Evolutionary conservation across 2,329 filamentous ascomycete genomes (phyloP).

Genomic region (Fusarium globosum): DNA sequence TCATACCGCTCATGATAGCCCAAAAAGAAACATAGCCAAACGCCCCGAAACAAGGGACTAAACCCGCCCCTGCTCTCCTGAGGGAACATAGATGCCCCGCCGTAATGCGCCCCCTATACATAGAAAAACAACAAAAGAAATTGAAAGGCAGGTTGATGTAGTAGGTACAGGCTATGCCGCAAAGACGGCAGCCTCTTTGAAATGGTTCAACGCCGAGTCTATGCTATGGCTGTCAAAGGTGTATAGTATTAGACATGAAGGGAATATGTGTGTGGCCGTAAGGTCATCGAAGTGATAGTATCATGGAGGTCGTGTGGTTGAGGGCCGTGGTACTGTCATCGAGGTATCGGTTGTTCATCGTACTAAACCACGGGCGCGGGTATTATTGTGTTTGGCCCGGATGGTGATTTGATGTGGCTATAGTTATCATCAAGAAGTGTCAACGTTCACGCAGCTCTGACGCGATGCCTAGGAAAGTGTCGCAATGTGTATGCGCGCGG

Average conservation of each 20-base stretch:
- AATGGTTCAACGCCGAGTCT: slow-evolving; percentile 49
- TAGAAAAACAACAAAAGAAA: slow-evolving; percentile 38
- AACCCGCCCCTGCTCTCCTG: slow-evolving; percentile 33
- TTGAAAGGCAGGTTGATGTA: slow-evolving; percentile 39
- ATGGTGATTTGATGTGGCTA: background rate
- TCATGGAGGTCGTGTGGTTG: slow-evolving; percentile 34
- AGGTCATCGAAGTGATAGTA: slow-evolving; percentile 44
- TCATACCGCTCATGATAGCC: slow-evolving; percentile 45
- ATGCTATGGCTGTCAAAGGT: slow-evolving; percentile 47
- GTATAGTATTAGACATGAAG: slow-evolving; percentile 46
- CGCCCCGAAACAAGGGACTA: slow-evolving; percentile 41
- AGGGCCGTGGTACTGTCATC: slow-evolving; percentile 42
- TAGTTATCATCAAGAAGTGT: slow-evolving; percentile 7
- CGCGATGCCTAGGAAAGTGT: slow-evolving; percentile 15
- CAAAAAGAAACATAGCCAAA: slow-evolving; percentile 39
- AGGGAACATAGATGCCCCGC: slow-evolving; percentile 40
- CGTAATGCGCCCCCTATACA: slow-evolving; percentile 45
- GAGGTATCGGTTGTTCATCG: slow-evolving; percentile 37
- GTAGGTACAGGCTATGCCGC: slow-evolving; percentile 44
- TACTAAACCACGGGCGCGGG: slow-evolving; percentile 27
- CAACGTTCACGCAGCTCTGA: slow-evolving; percentile 8
- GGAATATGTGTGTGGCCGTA: slow-evolving; percentile 38
- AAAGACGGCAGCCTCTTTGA: slow-evolving; percentile 32
- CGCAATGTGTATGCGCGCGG: slow-evolving; percentile 31
- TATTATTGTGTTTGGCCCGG: slow-evolving; percentile 16